Conservation (phyloP, 768 basidiomycete species). For the Nidularia pulvinata region DNA sequence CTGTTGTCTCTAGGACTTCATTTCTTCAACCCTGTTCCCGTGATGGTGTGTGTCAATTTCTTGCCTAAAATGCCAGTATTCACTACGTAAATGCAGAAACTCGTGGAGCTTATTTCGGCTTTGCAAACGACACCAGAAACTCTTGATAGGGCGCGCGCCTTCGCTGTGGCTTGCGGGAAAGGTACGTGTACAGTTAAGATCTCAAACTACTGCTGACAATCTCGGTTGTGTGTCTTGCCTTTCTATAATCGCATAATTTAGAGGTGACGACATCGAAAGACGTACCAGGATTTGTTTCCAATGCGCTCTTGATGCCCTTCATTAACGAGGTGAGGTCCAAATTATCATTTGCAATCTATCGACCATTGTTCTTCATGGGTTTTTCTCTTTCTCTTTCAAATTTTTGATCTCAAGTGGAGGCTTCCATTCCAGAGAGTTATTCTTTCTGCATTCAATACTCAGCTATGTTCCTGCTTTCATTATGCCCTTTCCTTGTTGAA, state of each 20-base stretch:
- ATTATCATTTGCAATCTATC: too few species aligned
- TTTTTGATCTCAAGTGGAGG: too few species aligned
- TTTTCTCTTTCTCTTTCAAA: too few species aligned
- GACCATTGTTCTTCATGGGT: too few species aligned
- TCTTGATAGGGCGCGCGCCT: conserved; percentile 73
- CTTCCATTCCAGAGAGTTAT: too few species aligned
- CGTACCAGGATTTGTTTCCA: conserved; percentile 95
- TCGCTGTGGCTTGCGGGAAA: conserved; percentile 91
- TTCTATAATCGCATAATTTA: too few species aligned
- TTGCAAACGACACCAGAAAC: conserved; percentile 86
- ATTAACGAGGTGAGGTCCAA: conserved; percentile 76
- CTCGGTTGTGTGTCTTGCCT: too few species aligned
- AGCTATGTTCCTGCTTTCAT: too few species aligned
- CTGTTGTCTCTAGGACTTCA: conserved; percentile 61
- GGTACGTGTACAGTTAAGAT: conserved; percentile 36
- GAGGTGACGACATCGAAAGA: conserved; percentile 92
- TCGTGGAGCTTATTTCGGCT: conserved; percentile 94
- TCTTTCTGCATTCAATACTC: too few species aligned
- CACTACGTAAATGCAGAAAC: conserved; percentile 49
- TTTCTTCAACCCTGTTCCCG: conserved; percentile 97
- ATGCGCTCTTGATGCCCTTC: conserved; percentile 95
- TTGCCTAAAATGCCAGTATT: neutral
- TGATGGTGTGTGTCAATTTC: conserved; percentile 66
- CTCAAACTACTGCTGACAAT: neutral
- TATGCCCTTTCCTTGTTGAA: too few species aligned